Percentiles rank a stretch among this genome's conserved stretches.
Evolutionary conservation across 345 rosid species (phyloP).

Genomic region (Pistacia integerrima): DNA sequence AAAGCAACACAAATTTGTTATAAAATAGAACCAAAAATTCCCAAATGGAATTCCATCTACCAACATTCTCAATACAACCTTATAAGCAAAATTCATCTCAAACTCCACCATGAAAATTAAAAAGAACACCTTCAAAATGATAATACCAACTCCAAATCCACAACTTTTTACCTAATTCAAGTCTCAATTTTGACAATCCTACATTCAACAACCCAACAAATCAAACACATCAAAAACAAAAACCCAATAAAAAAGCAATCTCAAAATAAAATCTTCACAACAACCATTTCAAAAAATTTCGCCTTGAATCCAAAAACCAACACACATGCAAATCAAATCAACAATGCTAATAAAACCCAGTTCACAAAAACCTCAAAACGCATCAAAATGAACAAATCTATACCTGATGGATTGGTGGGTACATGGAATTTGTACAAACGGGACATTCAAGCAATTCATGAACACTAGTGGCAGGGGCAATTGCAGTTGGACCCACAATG

Average conservation of each 20-base stretch:
- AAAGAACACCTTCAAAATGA: neutral
- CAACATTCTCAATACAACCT: neutral
- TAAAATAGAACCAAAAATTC: neutral
- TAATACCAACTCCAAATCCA: neutral
- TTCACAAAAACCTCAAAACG: slow-evolving; percentile 17
- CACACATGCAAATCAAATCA: slow-evolving; percentile 9
- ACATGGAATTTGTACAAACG: slow-evolving; percentile 97
- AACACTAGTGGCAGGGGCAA: slow-evolving; percentile 84
- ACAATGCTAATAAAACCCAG: slow-evolving; percentile 6
- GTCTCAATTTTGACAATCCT: neutral
- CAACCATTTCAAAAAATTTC: neutral
- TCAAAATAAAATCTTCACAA: neutral
- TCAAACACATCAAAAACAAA: neutral
- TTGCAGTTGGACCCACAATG: slow-evolving; percentile 56
- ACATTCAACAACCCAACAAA: neutral
- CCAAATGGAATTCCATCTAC: neutral
- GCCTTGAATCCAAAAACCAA: neutral
- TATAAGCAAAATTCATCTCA: neutral
- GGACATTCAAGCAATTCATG: slow-evolving; percentile 98
- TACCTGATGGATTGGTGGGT: slow-evolving; percentile 99
- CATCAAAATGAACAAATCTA: slow-evolving; percentile 5
- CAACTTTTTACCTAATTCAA: neutral
- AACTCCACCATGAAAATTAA: too few relatives aligned
- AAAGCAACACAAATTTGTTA: neutral
- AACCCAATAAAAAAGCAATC: neutral